These are phyloP conservation scores for Diutina ranongensis DNA, from an alignment of 1,139 yeast species.

Conservation along the genomic window DNA sequence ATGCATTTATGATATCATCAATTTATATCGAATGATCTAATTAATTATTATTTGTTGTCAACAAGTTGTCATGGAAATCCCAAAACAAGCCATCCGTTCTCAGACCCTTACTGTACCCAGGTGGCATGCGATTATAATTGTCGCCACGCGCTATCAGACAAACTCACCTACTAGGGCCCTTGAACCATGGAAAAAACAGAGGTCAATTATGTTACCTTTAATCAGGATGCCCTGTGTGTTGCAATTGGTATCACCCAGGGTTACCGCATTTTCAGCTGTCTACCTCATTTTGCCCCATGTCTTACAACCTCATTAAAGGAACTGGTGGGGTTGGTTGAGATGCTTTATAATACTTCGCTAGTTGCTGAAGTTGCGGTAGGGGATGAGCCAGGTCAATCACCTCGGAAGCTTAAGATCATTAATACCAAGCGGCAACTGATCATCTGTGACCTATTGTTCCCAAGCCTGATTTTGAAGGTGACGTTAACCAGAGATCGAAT, in stretches of 20 bases:
- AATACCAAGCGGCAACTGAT: constrained; percentile 67
- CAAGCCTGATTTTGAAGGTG: constrained; percentile 69
- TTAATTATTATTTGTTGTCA: too few species aligned
- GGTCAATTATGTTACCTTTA: constrained; percentile 61
- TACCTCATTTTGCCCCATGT: constrained; percentile 72
- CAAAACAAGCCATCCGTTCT: too few species aligned
- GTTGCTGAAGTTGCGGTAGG: constrained; percentile 84
- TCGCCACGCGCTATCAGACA: background rate
- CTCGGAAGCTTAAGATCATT: constrained; percentile 67
- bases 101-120: too few species aligned
- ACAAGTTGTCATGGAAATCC: too few species aligned
- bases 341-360: constrained; percentile 83
- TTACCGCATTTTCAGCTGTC: constrained; percentile 80
- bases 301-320: constrained; percentile 40
- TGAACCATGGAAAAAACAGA: background rate
- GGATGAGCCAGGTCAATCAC: constrained; percentile 70
- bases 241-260: constrained; percentile 72
- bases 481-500: constrained; percentile 66
- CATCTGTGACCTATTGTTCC: constrained; percentile 83
- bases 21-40: too few species aligned
- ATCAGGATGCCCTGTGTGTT: constrained; percentile 83
- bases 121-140: too few species aligned
- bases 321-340: constrained; percentile 68
- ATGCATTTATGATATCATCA: too few species aligned
- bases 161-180: background rate